phyloP scores from a whole-genome alignment of 2,329 filamentous ascomycete genomes.

The Peltaster fructicola region DNA sequence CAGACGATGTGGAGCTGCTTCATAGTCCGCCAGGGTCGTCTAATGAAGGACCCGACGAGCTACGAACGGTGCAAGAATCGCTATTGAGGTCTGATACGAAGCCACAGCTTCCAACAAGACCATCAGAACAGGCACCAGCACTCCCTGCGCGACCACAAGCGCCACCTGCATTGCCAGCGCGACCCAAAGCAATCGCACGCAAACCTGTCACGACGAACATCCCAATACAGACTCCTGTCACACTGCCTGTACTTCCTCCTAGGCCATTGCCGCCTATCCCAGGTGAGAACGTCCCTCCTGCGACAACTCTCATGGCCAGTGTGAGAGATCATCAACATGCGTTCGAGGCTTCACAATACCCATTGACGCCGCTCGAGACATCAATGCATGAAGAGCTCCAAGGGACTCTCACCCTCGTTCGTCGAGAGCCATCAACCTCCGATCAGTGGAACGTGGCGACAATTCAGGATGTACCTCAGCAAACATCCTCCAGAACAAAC shows the following conservation, averaged over 20 bases:
- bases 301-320: no score
- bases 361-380: constrained; percentile 4
- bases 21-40: no score
- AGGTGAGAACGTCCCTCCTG: no score
- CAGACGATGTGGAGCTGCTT: constrained; percentile 33
- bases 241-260: constrained; percentile 9
- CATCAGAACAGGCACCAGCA: constrained; percentile 6
- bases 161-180: constrained; percentile 4
- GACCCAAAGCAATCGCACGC: constrained; percentile 8
- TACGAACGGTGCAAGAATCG: no score
- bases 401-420: constrained; percentile 30
- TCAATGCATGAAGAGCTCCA: constrained; percentile 1
- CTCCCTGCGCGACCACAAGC: constrained; percentile 5
- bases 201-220: constrained; percentile 8
- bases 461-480: constrained; percentile 26
- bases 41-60: neutral
- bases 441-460: constrained; percentile 35
- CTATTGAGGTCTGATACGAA: no score
- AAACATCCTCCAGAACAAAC: constrained; percentile 25
- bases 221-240: constrained; percentile 3
- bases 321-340: no score
- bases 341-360: no score
- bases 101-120: constrained; percentile 7
- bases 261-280: constrained; percentile 13
- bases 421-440: constrained; percentile 30